phyloP scores from a whole-genome alignment of 2,329 filamentous ascomycete genomes.

The Aspergillus fischeri region DNA sequence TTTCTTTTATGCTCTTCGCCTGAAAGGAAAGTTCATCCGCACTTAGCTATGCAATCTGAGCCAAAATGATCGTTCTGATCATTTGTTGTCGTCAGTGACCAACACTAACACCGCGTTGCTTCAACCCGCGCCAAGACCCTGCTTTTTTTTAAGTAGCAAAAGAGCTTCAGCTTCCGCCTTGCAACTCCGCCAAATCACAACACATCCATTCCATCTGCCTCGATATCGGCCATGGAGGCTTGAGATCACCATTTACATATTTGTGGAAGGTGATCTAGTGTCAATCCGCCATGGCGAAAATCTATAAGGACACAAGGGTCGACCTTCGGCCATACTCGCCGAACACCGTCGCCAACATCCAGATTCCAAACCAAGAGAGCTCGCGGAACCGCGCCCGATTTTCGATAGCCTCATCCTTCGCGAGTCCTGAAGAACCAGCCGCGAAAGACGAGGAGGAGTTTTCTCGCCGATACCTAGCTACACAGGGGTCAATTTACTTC shows the following conservation, averaged over 20 bases:
- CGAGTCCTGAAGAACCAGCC: constrained; percentile 35
- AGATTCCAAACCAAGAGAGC: constrained; percentile 53
- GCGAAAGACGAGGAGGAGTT: constrained; percentile 65
- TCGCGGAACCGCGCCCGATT: constrained; percentile 44
- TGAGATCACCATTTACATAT: constrained; percentile 21
- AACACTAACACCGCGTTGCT: constrained; percentile 6
- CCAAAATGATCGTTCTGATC: not conserved
- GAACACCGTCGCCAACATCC: constrained; percentile 66
- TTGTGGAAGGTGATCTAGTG: constrained; percentile 17
- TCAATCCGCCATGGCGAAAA: constrained; percentile 56
- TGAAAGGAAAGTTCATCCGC: not conserved
- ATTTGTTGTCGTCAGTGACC: not conserved
- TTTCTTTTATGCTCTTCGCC: not conserved
- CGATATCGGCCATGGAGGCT: constrained; percentile 29
- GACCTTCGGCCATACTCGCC: constrained; percentile 71
- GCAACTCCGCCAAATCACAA: constrained; percentile 18
- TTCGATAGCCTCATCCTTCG: constrained; percentile 41
- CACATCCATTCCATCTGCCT: constrained; percentile 10
- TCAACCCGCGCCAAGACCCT: constrained; percentile 31
- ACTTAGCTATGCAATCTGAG: not conserved
- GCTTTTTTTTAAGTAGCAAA: constrained; percentile 30
- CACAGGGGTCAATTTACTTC: constrained; percentile 78
- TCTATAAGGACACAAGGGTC: constrained; percentile 84
- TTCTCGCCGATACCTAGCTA: constrained; percentile 67
- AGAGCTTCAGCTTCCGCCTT: constrained; percentile 25